A percentile compares a stretch with the other conserved stretches of the same genome.
phyloP scores from a whole-genome alignment of 495 filamentous ascomycete species.

The Aspergillus sclerotioniger region DNA sequence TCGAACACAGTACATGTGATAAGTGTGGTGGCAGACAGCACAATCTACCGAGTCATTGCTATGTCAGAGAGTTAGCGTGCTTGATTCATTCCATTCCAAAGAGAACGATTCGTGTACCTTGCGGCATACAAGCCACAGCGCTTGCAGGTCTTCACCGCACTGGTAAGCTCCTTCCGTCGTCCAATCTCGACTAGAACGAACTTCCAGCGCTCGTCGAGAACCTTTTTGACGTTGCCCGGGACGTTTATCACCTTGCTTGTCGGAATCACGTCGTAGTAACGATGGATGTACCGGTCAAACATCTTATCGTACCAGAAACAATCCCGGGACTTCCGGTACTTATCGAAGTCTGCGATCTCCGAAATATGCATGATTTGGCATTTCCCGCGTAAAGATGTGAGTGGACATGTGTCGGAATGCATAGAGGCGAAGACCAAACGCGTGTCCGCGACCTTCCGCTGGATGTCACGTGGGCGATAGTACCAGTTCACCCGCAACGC shows the following conservation, averaged over 20 bases:
- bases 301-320: conserved; percentile 97
- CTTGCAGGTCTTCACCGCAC: conserved; percentile 95
- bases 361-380: conserved; percentile 83
- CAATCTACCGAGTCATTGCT: conserved; percentile 96
- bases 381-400: conserved; percentile 88
- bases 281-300: conserved; percentile 97
- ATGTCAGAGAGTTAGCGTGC: conserved; percentile 9
- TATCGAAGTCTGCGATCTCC: conserved; percentile 79
- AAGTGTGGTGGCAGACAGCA: conserved; percentile 89
- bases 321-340: conserved; percentile 79
- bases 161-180: conserved; percentile 90
- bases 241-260: conserved; percentile 94
- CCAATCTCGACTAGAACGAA: conserved; percentile 90
- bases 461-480: conserved; percentile 94
- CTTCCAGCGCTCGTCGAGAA: conserved; percentile 92
- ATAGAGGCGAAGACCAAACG: conserved; percentile 91
- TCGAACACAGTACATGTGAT: conserved; percentile 97
- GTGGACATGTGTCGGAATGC: conserved; percentile 95
- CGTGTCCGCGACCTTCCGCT: conserved; percentile 83
- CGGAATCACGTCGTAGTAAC: conserved; percentile 94
- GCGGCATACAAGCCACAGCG: conserved; percentile 86
- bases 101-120: conserved; percentile 52
- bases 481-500: conserved; percentile 95
- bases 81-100: background rate
- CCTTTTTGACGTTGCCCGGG: conserved; percentile 86